These are phyloP conservation scores for Micractinium conductrix DNA, from an alignment of 139 green algal genomes.

Conservation along the genomic window DNA sequence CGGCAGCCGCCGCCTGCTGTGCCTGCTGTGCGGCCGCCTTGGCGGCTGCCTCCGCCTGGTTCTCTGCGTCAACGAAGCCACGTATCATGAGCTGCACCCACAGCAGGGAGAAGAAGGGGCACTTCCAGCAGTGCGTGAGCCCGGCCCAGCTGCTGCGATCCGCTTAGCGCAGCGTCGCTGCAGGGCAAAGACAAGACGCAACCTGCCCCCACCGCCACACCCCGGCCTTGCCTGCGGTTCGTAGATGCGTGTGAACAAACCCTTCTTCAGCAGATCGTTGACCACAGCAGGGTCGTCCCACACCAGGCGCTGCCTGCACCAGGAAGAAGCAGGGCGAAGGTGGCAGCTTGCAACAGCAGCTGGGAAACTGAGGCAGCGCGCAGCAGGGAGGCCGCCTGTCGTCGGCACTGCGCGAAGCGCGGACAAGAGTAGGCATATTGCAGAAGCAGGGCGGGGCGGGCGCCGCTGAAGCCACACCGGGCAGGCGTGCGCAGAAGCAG, in stretches of 20 bases:
- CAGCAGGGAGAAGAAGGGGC: no score
- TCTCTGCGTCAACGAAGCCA: background rate
- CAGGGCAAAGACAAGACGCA: background rate
- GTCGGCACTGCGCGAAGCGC: no score
- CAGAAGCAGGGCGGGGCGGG: no score
- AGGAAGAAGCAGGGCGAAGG: background rate
- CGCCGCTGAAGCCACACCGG: no score
- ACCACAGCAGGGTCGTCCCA: constrained; percentile 65
- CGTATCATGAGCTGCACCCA: constrained; percentile 30
- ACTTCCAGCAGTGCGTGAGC: background rate
- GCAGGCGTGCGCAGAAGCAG: constrained; percentile 1
- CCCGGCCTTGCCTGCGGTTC: constrained; percentile 62
- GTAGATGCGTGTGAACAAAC: constrained; percentile 76
- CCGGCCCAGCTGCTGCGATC: background rate
- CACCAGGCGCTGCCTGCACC: constrained; percentile 42
- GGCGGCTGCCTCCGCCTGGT: background rate
- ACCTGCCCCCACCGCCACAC: background rate
- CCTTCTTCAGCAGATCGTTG: constrained; percentile 68
- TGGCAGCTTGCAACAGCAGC: no score
- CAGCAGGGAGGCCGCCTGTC: no score
- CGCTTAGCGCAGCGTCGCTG: background rate
- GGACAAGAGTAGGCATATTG: no score
- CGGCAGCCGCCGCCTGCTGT: background rate
- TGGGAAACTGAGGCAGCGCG: background rate
- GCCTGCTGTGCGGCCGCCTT: background rate